Percentiles rank a stretch among this genome's conserved stretches.
These are phyloP conservation scores for Rauvolfia tetraphylla DNA, from an alignment of 257 asterid genomes.

Conservation along the genomic window DNA sequence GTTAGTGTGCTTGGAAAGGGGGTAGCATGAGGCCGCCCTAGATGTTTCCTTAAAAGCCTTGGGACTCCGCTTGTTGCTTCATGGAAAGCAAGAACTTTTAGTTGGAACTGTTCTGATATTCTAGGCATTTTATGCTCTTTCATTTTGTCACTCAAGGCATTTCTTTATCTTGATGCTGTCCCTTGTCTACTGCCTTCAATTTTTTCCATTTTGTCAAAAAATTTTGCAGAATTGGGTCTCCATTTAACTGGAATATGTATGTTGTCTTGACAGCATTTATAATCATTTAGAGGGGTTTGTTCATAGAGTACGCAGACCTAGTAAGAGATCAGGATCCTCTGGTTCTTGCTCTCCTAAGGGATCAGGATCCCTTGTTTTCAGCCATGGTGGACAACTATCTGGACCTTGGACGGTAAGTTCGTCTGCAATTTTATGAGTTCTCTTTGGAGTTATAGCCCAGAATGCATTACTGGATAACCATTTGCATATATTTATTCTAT, in stretches of 20 bases:
- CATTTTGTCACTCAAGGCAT: neutral
- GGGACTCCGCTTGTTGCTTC: neutral
- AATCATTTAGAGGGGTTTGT: slow-evolving; percentile 31
- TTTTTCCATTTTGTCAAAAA: neutral
- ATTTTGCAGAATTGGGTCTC: neutral
- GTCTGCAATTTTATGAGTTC: neutral
- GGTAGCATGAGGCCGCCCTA: neutral
- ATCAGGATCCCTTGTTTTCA: slow-evolving; percentile 16
- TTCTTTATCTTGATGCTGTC: neutral
- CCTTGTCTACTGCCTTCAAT: neutral
- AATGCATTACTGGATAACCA: neutral
- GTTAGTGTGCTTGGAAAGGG: neutral
- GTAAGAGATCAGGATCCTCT: slow-evolving; percentile 19
- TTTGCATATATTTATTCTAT: neutral
- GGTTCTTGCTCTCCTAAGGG: slow-evolving; percentile 12
- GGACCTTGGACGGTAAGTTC: slow-evolving; percentile 27
- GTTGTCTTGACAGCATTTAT: slow-evolving; percentile 36
- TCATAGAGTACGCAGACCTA: slow-evolving; percentile 24
- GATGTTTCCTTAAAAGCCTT: neutral
- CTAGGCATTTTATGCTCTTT: neutral
- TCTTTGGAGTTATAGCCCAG: neutral
- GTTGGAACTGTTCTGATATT: neutral
- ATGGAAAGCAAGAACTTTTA: neutral
- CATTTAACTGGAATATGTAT: neutral
- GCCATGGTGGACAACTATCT: slow-evolving; percentile 16